Conservation (phyloP, 306 rosid species). For the Pyrus communis region DNA sequence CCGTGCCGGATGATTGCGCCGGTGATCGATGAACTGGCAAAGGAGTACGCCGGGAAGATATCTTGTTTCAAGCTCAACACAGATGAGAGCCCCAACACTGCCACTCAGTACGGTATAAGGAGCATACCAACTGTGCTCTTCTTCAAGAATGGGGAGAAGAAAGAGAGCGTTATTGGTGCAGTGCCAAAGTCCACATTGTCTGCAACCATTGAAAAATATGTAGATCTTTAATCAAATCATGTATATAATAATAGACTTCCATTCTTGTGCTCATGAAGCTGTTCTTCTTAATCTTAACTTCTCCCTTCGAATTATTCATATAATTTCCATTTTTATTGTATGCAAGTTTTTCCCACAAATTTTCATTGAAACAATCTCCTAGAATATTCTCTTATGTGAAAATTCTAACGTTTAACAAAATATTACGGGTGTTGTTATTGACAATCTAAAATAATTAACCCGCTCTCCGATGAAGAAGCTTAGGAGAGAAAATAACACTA, state of each 20-base stretch:
- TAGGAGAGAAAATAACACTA: not conserved
- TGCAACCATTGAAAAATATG: slow-evolving; percentile 56
- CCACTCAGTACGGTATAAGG: slow-evolving; percentile 77
- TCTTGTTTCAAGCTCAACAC: slow-evolving; percentile 76
- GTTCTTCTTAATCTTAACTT: not conserved
- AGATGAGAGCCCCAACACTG: slow-evolving; percentile 58
- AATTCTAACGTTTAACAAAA: too few relatives aligned
- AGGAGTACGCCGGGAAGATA: slow-evolving; percentile 70
- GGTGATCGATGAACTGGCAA: slow-evolving; percentile 65
- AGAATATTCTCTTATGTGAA: too few relatives aligned
- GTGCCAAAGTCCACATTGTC: slow-evolving; percentile 83
- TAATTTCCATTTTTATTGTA: not conserved
- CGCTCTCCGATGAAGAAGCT: too few relatives aligned
- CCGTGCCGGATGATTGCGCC: slow-evolving; percentile 88
- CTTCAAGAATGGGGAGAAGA: slow-evolving; percentile 85
- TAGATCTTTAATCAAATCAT: slow-evolving; percentile 23
- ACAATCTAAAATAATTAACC: not conserved
- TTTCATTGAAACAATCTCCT: not conserved
- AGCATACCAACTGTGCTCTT: slow-evolving; percentile 93
- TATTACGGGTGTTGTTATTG: too few relatives aligned
- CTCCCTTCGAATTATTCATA: slow-evolving; percentile 1
- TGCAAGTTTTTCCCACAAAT: not conserved
- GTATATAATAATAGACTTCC: not conserved
- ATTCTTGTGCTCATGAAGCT: slow-evolving; percentile 7
- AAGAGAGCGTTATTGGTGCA: slow-evolving; percentile 80